Base-by-base conservation (phyloP, 176 grass and related monocot genomes). In the Avena atlantica region DNA sequence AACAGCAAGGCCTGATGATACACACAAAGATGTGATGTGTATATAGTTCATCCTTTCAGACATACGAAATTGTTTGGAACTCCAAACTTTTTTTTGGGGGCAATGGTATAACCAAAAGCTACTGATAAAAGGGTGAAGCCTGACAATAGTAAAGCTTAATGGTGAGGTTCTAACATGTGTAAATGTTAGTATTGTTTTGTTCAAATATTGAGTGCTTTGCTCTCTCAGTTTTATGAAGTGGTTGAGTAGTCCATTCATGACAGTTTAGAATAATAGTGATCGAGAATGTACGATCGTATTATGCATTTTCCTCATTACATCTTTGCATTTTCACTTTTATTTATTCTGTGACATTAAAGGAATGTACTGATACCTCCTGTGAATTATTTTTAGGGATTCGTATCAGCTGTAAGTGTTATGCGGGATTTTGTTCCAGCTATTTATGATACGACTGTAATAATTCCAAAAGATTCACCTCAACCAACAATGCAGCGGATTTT, bases 401-500 rank as follows among this genome's bases (percentile, higher is more conserved):
- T 98, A 63, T 92, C 96, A 68, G 92, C 96, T 69, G 93, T 98
- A 84, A 96, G 79, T 83, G 90, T 85, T 60, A 98, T 96, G 96
- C 88, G 92, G 8, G 74, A 91, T 89, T 98, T 95, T 84, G 96
- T 98, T 60, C 96, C 96, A 81, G 93, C 96, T 83, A 88, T 98
- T 63, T 96, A 94, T 27, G 96, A 98, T 50, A 91, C 91, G 67
- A 98, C 96, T 76, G 93, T 98, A 71, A 91, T 90, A 77, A 92
- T 98, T 94, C 96, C 96, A 17, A 80, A 93, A 88, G 79, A 95
- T 86, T 91, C 95, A 82, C 93, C 93, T 79, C 74, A 92, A 87
- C 96, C 96, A 71, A 98, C 96, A 70, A 98, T 98, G 93, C 86
- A 96, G 25, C 88, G 92, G 36, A 92, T 98, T 91, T 70, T 98